Conservation (phyloP, 352 stramenopile species). For the Thalassiosira livingstoniorum region DNA sequence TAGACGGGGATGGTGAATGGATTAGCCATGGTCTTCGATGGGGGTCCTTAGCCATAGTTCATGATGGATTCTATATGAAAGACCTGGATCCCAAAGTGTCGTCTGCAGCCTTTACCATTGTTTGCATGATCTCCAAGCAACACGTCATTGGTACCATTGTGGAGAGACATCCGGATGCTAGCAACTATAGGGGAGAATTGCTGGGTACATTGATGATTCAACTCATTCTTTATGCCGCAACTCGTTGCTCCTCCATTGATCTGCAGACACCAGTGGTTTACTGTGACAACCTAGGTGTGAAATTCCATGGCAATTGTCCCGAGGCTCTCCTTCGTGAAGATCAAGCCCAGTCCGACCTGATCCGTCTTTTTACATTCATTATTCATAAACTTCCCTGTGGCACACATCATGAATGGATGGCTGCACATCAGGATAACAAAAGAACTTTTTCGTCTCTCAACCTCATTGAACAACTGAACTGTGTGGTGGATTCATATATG, state of each 20-base stretch:
- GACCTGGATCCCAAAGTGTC: background rate
- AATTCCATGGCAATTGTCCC: slow-evolving; percentile 5
- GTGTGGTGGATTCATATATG: background rate
- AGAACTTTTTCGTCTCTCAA: background rate
- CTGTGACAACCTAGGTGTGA: slow-evolving; percentile 19
- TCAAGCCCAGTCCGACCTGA: slow-evolving; percentile 10
- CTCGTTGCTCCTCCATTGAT: background rate
- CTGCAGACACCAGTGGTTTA: background rate
- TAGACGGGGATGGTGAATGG: slow-evolving; percentile 31
- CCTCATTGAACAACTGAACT: background rate
- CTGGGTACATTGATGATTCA: slow-evolving; percentile 13
- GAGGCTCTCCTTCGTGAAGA: background rate
- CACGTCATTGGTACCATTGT: background rate
- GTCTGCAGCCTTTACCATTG: slow-evolving; percentile 17
- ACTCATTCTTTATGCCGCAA: slow-evolving; percentile 21
- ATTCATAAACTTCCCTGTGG: background rate
- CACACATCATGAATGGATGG: background rate
- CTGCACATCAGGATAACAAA: background rate
- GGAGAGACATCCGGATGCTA: background rate
- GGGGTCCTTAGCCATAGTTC: slow-evolving; percentile 21
- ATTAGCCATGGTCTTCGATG: slow-evolving; percentile 4
- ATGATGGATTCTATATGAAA: slow-evolving; percentile 34
- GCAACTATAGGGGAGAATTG: slow-evolving; percentile 33
- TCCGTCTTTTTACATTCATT: background rate
- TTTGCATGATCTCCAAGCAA: background rate